These are phyloP conservation scores for Staphylotrichum longicolle DNA, from an alignment of 495 filamentous ascomycete species.

Conservation along the genomic window DNA sequence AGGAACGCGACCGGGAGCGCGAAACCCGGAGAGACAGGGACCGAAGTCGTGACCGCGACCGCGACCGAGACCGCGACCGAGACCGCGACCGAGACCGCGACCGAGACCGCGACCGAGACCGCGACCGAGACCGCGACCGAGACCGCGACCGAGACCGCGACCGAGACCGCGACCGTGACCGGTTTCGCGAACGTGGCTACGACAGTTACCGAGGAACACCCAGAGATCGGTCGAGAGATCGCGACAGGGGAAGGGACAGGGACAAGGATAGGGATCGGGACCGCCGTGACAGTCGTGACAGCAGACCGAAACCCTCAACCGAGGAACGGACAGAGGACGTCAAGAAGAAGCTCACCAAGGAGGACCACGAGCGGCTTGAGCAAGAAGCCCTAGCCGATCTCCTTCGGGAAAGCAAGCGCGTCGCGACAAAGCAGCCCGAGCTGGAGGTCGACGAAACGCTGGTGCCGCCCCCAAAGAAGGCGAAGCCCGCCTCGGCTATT, in stretches of 20 bases:
- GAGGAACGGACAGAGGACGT: conserved; percentile 37
- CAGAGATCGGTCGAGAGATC: conserved; percentile 31
- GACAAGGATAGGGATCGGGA: conserved; percentile 39
- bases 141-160: conserved; percentile 32
- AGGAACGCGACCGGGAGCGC: conserved; percentile 43
- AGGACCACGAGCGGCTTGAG: conserved; percentile 54
- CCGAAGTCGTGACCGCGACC: conserved; percentile 34
- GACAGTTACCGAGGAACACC: conserved; percentile 30
- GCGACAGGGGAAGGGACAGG: conserved; percentile 34
- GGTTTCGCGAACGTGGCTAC: conserved; percentile 29
- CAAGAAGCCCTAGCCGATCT: conserved; percentile 55
- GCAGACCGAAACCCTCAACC: conserved; percentile 18
- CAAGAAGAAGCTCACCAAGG: conserved; percentile 52
- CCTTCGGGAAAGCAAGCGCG: conserved; percentile 52
- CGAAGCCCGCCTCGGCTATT: conserved; percentile 55
- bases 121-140: conserved; percentile 40
- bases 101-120: conserved; percentile 55
- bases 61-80: conserved; percentile 35
- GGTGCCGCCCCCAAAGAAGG: conserved; percentile 52
- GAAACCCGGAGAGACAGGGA: conserved; percentile 37
- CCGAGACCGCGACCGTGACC: conserved; percentile 29
- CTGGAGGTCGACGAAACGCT: conserved; percentile 54
- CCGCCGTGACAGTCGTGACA: conserved; percentile 29
- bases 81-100: conserved; percentile 38
- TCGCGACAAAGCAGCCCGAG: conserved; percentile 46